A percentile compares a stretch with the other conserved stretches of the same genome.
phyloP scores from a whole-genome alignment of 768 basidiomycete genomes.

The Boletus bicolor region DNA sequence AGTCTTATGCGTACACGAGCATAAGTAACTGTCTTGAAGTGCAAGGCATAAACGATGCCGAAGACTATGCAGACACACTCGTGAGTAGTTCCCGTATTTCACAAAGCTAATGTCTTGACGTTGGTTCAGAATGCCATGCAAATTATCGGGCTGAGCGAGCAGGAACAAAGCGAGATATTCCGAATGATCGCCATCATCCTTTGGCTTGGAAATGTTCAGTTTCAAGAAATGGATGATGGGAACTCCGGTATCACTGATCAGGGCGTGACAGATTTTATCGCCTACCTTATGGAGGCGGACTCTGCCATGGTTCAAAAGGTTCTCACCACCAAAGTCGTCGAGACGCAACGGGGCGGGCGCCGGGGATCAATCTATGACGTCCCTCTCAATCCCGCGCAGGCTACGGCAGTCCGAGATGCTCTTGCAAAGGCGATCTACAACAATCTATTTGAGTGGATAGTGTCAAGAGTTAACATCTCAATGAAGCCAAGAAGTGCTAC shows the following conservation, averaged over 20 bases:
- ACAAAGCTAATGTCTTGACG: not conserved
- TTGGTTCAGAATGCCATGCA: constrained; percentile 80
- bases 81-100: constrained; percentile 42
- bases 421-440: constrained; percentile 96
- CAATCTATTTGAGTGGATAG: constrained; percentile 99
- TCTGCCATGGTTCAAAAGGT: constrained; percentile 78
- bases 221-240: constrained; percentile 83
- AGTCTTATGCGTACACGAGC: constrained; percentile 92
- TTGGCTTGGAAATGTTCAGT: constrained; percentile 97
- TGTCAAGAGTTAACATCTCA: constrained; percentile 90
- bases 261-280: constrained; percentile 92
- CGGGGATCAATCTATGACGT: constrained; percentile 97
- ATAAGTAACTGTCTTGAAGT: constrained; percentile 91
- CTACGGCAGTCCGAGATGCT: constrained; percentile 84
- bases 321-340: constrained; percentile 79
- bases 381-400: constrained; percentile 90
- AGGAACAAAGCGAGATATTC: constrained; percentile 91
- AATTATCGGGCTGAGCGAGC: constrained; percentile 77
- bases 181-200: constrained; percentile 88
- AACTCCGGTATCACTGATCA: constrained; percentile 79
- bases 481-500: constrained; percentile 82
- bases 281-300: constrained; percentile 90
- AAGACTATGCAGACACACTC: constrained; percentile 86
- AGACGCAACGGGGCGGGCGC: constrained; percentile 89
- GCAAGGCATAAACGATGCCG: constrained; percentile 81